phyloP scores from a whole-genome alignment of 1,284 basidiomycete species.

The Moesziomyces parantarcticus region DNA sequence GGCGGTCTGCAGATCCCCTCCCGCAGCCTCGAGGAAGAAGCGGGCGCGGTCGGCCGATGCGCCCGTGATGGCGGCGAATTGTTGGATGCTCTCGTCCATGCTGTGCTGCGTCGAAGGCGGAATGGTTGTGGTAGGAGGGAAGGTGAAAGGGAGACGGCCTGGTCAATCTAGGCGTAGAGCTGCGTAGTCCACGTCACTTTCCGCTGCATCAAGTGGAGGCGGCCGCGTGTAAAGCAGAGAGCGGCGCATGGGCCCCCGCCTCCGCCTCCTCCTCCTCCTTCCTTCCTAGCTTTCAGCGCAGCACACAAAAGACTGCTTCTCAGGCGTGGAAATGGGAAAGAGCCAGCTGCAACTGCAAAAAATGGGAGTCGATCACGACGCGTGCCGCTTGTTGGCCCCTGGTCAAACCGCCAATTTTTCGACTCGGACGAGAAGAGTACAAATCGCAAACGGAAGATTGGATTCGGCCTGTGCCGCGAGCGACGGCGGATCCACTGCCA shows the following conservation, averaged over 20 bases:
- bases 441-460: slow-evolving; percentile 4
- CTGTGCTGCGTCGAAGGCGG: not conserved
- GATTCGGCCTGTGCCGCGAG: too few relatives aligned
- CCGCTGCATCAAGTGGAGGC: slow-evolving; percentile 1
- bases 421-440: slow-evolving; percentile 1
- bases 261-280: not conserved
- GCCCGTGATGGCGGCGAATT: slow-evolving; percentile 66
- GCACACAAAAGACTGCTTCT: too few relatives aligned
- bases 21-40: slow-evolving; percentile 67
- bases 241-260: not conserved
- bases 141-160: not conserved
- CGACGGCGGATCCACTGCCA: too few relatives aligned
- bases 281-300: too few relatives aligned
- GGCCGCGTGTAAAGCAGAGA: not conserved
- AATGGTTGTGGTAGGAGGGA: slow-evolving; percentile 2
- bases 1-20: slow-evolving; percentile 67
- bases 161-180: not conserved
- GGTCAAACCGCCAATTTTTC: not conserved
- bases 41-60: slow-evolving; percentile 64
- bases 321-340: not conserved
- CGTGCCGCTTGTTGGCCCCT: not conserved
- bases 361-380: not conserved
- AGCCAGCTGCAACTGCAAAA: not conserved
- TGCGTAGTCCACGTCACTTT: not conserved
- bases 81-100: slow-evolving; percentile 60